Conservation (phyloP, 2,329 filamentous ascomycete genomes). For the Trichoderma aggressivum region DNA sequence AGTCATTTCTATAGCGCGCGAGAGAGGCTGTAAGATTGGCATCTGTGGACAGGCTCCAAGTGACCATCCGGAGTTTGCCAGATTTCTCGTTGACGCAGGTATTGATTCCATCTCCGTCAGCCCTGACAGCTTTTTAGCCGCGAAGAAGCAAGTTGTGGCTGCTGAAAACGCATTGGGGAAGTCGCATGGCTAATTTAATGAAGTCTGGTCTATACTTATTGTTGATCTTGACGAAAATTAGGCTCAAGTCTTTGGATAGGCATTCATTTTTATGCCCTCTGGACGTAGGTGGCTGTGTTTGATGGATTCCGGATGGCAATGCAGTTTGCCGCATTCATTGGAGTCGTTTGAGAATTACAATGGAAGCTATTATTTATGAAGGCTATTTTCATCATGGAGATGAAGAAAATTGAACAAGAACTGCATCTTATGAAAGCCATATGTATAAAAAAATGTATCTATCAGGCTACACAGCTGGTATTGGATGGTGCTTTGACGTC, state of each 20-base stretch:
- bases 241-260: neutral
- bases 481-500: neutral
- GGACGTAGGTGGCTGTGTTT: too few species aligned
- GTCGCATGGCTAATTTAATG: neutral
- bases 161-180: neutral
- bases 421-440: neutral
- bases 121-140: conserved; percentile 38
- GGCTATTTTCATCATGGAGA: neutral
- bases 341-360: neutral
- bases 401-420: neutral
- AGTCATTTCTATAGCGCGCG: conserved; percentile 31
- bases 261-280: too few species aligned
- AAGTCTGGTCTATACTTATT: neutral
- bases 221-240: neutral
- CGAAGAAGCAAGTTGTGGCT: conserved; percentile 30
- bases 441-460: neutral
- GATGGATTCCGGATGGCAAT: too few species aligned
- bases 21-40: conserved; percentile 35
- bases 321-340: too few species aligned
- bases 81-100: conserved; percentile 34
- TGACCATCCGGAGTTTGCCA: conserved; percentile 38
- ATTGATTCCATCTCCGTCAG: conserved; percentile 40
- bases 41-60: conserved; percentile 40
- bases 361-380: neutral
- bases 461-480: neutral